Evolutionary conservation across 805 yeast genomes (phyloP).

Genomic region (Saccharomycopsis sp.): DNA sequence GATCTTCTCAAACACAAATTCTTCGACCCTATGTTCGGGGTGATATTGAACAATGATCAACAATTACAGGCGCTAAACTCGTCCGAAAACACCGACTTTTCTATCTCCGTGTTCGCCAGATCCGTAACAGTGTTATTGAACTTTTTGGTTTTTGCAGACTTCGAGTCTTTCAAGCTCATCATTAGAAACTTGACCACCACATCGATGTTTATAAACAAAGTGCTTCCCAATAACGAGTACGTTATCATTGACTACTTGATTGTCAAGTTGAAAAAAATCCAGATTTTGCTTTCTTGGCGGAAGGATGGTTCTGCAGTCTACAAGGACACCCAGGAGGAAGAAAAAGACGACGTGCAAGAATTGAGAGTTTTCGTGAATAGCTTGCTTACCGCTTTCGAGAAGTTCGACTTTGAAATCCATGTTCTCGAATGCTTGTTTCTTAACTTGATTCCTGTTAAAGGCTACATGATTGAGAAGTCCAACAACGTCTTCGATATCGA

Average conservation of each 20-base stretch:
- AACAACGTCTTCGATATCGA: neutral
- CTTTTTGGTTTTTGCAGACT: slow-evolving; percentile 3
- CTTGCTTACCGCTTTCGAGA: neutral
- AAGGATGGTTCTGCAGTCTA: neutral
- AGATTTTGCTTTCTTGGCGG: slow-evolving; percentile 1
- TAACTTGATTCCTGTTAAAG: slow-evolving; percentile 12
- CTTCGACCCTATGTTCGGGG: neutral
- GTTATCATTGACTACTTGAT: slow-evolving; percentile 4
- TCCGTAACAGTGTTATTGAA: neutral
- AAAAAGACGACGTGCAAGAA: neutral
- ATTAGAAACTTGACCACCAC: slow-evolving; percentile 1
- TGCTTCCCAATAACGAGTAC: slow-evolving; percentile 2
- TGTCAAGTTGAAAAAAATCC: slow-evolving; percentile 1
- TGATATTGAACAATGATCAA: neutral
- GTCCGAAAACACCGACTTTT: neutral
- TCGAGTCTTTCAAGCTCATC: slow-evolving; percentile 4
- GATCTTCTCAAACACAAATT: slow-evolving; percentile 1
- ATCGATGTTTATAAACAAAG: slow-evolving; percentile 6
- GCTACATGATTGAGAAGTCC: slow-evolving; percentile 17
- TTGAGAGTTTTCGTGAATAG: neutral
- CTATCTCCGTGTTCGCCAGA: neutral
- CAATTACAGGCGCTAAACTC: neutral
- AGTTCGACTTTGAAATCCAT: neutral
- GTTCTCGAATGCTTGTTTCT: slow-evolving; percentile 3
- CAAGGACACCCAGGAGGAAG: neutral